Evolutionary conservation across 2,329 filamentous ascomycete species (phyloP).

Genomic region (Ophiocordyceps australis): DNA sequence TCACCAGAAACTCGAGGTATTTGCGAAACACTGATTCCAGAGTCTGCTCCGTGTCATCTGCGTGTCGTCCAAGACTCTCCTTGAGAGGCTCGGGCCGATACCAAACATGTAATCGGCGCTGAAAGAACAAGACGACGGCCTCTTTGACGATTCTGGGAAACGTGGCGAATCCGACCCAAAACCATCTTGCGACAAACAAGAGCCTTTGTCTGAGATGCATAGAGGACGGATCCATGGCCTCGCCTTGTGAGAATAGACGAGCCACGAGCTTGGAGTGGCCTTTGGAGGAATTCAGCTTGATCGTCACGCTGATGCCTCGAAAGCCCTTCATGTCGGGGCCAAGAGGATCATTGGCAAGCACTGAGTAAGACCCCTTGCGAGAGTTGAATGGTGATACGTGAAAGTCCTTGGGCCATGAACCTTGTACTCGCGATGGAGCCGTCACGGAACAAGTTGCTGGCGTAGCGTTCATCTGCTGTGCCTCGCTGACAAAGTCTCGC

Average conservation of each 20-base stretch:
- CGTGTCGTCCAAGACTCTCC: constrained; percentile 33
- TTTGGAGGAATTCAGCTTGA: constrained; percentile 43
- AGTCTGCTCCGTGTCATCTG: constrained; percentile 26
- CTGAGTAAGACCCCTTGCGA: constrained; percentile 32
- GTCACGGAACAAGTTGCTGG: not conserved
- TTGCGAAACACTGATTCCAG: constrained; percentile 27
- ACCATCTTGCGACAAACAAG: constrained; percentile 36
- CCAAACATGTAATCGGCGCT: constrained; percentile 41
- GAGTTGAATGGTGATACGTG: constrained; percentile 63
- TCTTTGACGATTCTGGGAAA: constrained; percentile 47
- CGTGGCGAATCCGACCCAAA: constrained; percentile 49
- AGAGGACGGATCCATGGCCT: constrained; percentile 26
- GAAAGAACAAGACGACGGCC: constrained; percentile 37
- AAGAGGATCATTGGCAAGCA: constrained; percentile 27
- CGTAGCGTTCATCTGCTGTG: constrained; percentile 2
- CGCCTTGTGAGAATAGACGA: constrained; percentile 33
- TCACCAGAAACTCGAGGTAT: constrained; percentile 31
- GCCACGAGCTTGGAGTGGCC: constrained; percentile 42
- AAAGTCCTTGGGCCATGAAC: constrained; percentile 50
- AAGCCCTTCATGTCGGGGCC: constrained; percentile 15
- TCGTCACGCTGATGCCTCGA: constrained; percentile 34
- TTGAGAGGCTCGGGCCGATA: constrained; percentile 43
- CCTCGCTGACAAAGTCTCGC: constrained; percentile 9
- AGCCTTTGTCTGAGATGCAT: constrained; percentile 23
- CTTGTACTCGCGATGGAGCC: constrained; percentile 17